Percentiles rank a stretch among this genome's conserved stretches.
Evolutionary conservation across 1,284 basidiomycete genomes (phyloP).

Genomic region (Apiotrichum gracile): DNA sequence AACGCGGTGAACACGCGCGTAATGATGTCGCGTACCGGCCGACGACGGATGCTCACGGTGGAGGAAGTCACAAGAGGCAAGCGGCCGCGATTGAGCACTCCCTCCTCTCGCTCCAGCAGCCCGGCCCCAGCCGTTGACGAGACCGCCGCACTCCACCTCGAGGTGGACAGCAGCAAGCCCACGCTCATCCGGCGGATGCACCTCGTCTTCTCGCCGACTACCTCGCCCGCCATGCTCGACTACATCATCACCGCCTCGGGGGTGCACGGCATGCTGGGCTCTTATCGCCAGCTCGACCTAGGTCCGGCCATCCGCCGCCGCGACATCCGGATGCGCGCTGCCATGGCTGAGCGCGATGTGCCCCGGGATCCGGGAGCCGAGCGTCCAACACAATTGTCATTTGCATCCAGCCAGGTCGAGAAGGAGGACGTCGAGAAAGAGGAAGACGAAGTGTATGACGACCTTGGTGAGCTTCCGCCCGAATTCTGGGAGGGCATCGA

Average conservation of each 20-base stretch:
- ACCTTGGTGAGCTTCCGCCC: conserved; percentile 26
- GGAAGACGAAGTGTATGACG: conserved; percentile 9
- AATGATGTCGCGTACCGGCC: conserved; percentile 69
- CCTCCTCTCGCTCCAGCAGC: background rate
- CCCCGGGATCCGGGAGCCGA: background rate
- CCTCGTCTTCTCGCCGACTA: conserved; percentile 68
- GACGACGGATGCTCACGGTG: conserved; percentile 56
- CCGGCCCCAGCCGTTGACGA: background rate
- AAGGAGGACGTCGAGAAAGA: background rate
- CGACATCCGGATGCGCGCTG: conserved; percentile 1
- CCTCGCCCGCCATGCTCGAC: conserved; percentile 58
- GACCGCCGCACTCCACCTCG: background rate
- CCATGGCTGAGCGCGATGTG: background rate
- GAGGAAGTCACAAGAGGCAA: conserved; percentile 15
- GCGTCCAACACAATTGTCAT: background rate
- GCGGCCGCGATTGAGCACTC: background rate
- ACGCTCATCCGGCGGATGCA: conserved; percentile 50
- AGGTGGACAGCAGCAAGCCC: conserved; percentile 22
- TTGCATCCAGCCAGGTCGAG: background rate
- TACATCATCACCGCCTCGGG: conserved; percentile 63
- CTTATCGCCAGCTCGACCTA: conserved; percentile 21
- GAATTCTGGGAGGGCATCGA: conserved; percentile 31
- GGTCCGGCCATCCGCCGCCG: conserved; percentile 12
- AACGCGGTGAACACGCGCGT: conserved; percentile 79
- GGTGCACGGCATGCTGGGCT: conserved; percentile 44